A percentile compares a stretch with the other conserved stretches of the same genome.
Conservation (phyloP, 1,284 basidiomycete genomes). For the Phaffia rhodozyma region DNA sequence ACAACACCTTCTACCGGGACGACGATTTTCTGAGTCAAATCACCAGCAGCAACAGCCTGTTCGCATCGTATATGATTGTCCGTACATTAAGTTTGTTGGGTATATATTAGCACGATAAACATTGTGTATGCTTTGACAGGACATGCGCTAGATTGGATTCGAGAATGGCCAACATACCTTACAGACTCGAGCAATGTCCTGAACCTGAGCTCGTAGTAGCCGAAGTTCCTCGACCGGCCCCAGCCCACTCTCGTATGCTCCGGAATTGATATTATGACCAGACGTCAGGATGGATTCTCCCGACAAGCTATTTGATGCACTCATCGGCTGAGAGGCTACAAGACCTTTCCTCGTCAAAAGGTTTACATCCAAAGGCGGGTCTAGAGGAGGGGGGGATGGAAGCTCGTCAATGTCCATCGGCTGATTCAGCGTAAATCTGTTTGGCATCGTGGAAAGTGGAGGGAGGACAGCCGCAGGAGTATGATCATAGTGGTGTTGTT, state of each 20-base stretch:
- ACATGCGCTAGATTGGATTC: background rate
- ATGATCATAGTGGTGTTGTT: background rate
- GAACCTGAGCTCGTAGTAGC: conserved; percentile 74
- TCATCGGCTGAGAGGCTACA: background rate
- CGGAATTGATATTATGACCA: conserved; percentile 37
- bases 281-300: conserved; percentile 12
- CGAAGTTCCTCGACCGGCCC: conserved; percentile 64
- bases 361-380: background rate
- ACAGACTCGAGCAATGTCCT: conserved; percentile 84
- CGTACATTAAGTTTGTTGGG: background rate
- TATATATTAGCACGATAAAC: background rate
- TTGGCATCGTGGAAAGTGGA: background rate
- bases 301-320: background rate
- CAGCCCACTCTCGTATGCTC: conserved; percentile 45
- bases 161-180: conserved; percentile 39
- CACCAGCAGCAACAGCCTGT: conserved; percentile 78
- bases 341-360: background rate
- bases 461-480: background rate
- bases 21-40: conserved; percentile 90
- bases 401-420: background rate
- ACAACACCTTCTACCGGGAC: conserved; percentile 91
- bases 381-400: background rate
- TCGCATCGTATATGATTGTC: background rate
- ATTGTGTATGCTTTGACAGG: background rate
- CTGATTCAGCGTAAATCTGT: background rate